Conservation (phyloP, 495 filamentous ascomycete species). For the Amphirosellinia nigrospora region DNA sequence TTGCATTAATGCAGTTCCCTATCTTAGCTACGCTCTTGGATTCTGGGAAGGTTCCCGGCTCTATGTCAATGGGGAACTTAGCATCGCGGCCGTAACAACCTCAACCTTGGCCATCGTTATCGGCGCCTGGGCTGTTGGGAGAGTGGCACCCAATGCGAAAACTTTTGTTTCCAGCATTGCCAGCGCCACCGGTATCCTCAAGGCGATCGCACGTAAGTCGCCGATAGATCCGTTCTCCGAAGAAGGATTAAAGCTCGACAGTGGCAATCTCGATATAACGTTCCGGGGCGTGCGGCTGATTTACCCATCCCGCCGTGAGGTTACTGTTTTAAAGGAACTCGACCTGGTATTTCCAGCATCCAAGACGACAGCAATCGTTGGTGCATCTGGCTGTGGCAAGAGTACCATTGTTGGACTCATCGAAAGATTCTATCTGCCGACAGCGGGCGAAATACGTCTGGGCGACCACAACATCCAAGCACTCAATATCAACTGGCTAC, state of each 20-base stretch:
- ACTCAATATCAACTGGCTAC: conserved; percentile 58
- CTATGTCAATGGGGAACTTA: conserved; percentile 62
- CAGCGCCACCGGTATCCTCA: conserved; percentile 77
- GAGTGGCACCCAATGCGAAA: conserved; percentile 74
- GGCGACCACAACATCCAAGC: conserved; percentile 59
- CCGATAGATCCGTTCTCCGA: conserved; percentile 72
- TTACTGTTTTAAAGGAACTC: conserved; percentile 52
- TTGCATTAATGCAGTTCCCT: conserved; percentile 37
- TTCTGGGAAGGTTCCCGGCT: conserved; percentile 84
- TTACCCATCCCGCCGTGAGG: conserved; percentile 64
- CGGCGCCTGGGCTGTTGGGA: conserved; percentile 79
- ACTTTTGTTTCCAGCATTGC: conserved; percentile 75
- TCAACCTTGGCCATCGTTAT: conserved; percentile 78
- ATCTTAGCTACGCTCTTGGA: conserved; percentile 75
- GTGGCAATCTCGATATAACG: conserved; percentile 48
- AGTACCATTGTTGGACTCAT: conserved; percentile 80
- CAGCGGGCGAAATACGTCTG: conserved; percentile 27
- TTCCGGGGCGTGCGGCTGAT: conserved; percentile 56
- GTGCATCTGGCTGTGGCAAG: conserved; percentile 77
- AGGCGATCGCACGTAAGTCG: conserved; percentile 77
- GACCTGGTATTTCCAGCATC: conserved; percentile 63
- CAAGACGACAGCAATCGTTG: conserved; percentile 75
- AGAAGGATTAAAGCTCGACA: conserved; percentile 61
- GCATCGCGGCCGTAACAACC: conserved; percentile 59
- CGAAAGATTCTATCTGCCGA: conserved; percentile 82